phyloP scores from a whole-genome alignment of 495 filamentous ascomycete species.

The Aspergillus sparsus region DNA sequence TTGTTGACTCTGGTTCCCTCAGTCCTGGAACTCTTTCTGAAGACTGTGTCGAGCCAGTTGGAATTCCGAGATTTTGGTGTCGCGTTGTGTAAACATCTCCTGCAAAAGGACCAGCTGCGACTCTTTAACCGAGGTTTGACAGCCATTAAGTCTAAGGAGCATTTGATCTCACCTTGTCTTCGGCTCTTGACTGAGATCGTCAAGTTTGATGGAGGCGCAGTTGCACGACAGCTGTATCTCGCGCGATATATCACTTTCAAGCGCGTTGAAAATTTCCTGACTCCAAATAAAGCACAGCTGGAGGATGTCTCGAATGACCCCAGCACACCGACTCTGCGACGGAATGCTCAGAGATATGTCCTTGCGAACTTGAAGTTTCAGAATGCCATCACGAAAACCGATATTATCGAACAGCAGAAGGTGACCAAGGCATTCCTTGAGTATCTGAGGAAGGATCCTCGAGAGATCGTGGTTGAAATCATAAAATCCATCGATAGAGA shows the following conservation, averaged over 20 bases:
- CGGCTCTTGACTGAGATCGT: conserved; percentile 77
- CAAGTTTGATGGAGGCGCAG: conserved; percentile 76
- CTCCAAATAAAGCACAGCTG: conserved; percentile 43
- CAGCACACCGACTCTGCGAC: conserved; percentile 69
- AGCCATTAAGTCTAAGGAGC: conserved; percentile 73
- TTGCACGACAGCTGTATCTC: conserved; percentile 69
- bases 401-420: conserved; percentile 73
- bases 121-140: conserved; percentile 71
- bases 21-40: conserved; percentile 73
- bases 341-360: conserved; percentile 73
- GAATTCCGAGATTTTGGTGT: conserved; percentile 72
- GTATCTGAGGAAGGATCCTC: conserved; percentile 69
- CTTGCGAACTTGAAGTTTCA: conserved; percentile 72
- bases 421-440: conserved; percentile 67
- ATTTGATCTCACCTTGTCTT: conserved; percentile 80
- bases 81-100: conserved; percentile 68
- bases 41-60: conserved; percentile 65
- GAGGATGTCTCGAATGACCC: conserved; percentile 55
- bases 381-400: conserved; percentile 66
- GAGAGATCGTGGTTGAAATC: conserved; percentile 67
- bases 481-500: conserved; percentile 63
- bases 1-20: conserved; percentile 74
- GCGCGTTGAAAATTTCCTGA: conserved; percentile 59
- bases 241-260: conserved; percentile 72
- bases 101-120: conserved; percentile 71